Evolutionary conservation across 148 eudicot genomes (phyloP), one percentile per base, ranked within the genome.

Genomic region (Pouteria glomerata): DNA sequence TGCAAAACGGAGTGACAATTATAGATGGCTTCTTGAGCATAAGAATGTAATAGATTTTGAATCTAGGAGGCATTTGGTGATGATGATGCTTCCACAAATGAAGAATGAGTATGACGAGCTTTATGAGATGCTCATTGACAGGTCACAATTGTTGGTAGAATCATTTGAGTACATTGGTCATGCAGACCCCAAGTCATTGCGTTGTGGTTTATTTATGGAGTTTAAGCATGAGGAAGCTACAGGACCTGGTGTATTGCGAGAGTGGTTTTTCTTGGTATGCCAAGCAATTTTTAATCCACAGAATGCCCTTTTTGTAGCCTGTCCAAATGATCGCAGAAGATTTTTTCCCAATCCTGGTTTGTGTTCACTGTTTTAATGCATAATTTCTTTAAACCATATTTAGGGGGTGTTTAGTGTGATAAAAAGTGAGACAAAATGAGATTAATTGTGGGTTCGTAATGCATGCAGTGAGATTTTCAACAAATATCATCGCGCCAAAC

Each of bases 201-300:
- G 81, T 21, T 73, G 85, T 30, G 90, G 96, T 44, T 78, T 95
- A 66, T 91, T 85, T 61, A 77, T 95, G 88, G 96, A 89, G 81
- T 93, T 95, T 79, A 91, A 91, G 80, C 81, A 85, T 73, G 98
- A 95, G 82, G 93, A 88, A 74, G 97, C 97, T 69, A 91, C 96
- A 0, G 98, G 98, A 24, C 98, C 96, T 45, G 97, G 97, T 66
- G 98, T 95, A 34, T 71, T 91, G 76, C 76, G 97, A 51, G 98
- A 95, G 85, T 91, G 98, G 98, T 91, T 95, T 82, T 82, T 84
- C 69, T 78, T 91, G 72, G 96, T 95, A 13, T 89, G 86, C 82
- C 96, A 88, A 68, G 96, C 83, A 62, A 84, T 95, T 55, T 91
- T 91, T 75, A 82, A 95, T 76, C 93, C 91, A 63, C 84, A 89